Percentiles rank a stretch among this genome's conserved stretches.
Conservation (phyloP, 2,329 filamentous ascomycete species). For the Sclerotiophoma versabilis region DNA sequence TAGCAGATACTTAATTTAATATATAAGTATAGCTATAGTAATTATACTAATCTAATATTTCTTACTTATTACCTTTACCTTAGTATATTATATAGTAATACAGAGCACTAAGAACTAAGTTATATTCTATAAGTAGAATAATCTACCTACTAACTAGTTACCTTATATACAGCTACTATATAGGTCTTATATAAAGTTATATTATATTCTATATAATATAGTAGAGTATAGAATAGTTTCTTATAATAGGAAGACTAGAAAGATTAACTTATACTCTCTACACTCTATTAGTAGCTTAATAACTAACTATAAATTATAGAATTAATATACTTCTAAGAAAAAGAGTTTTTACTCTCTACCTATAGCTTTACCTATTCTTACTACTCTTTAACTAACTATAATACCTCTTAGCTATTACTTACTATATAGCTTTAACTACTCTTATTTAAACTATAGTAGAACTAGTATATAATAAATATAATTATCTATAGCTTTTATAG, state of each 20-base stretch:
- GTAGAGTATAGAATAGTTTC: not conserved
- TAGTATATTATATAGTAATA: not conserved
- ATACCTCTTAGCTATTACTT: not conserved
- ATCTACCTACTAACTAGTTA: slow-evolving; percentile 5
- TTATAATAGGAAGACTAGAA: not conserved
- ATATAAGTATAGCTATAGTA: too few species aligned
- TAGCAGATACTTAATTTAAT: too few species aligned
- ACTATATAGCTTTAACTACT: too few species aligned
- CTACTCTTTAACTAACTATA: not conserved
- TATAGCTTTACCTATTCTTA: not conserved
- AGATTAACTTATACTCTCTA: not conserved
- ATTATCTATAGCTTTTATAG: too few species aligned
- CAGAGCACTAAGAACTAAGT: not conserved
- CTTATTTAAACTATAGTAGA: too few species aligned
- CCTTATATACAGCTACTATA: slow-evolving; percentile 4
- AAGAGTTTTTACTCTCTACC: not conserved
- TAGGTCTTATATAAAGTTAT: too few species aligned
- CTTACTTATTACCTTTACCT: not conserved
- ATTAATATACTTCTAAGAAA: not conserved
- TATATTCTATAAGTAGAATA: slow-evolving; percentile 7
- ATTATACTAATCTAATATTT: not conserved
- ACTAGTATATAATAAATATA: too few species aligned
- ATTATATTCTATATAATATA: not conserved
- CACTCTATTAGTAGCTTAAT: not conserved
- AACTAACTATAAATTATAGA: not conserved